These are phyloP conservation scores for Saccharum hybrid DNA, from an alignment of 202 grass and related monocot genomes.

Conservation along the genomic window DNA sequence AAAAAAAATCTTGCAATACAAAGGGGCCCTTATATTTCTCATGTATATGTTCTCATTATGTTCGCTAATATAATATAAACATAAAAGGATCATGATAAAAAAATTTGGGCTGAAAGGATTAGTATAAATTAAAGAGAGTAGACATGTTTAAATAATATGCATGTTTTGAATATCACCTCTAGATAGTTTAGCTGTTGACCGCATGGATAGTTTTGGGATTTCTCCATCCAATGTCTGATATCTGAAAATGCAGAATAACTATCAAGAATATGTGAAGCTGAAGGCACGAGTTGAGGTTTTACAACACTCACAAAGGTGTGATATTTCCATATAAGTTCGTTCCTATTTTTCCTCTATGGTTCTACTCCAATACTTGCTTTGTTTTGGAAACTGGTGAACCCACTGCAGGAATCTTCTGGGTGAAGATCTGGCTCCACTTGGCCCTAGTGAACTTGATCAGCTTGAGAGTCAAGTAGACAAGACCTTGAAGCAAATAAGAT, in stretches of 20 bases:
- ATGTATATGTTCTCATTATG: background rate
- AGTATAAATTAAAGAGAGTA: background rate
- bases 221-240: background rate
- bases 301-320: constrained; percentile 86
- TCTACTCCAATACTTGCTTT: background rate
- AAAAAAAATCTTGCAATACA: background rate
- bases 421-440: constrained; percentile 74
- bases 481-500: constrained; percentile 77
- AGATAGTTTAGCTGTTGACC: background rate
- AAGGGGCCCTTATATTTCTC: background rate
- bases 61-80: constrained; percentile 2
- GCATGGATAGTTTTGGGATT: background rate
- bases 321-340: constrained; percentile 16
- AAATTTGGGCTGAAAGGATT: background rate
- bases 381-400: constrained; percentile 25
- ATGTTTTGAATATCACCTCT: background rate
- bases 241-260: constrained; percentile 55
- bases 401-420: constrained; percentile 85
- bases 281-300: constrained; percentile 73
- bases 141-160: background rate
- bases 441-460: constrained; percentile 62
- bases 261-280: constrained; percentile 82
- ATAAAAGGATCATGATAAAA: background rate
- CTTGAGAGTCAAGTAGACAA: constrained; percentile 86
- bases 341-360: background rate